These are phyloP conservation scores for Syzygium oleosum DNA, from an alignment of 345 rosid species.

Conservation along the genomic window DNA sequence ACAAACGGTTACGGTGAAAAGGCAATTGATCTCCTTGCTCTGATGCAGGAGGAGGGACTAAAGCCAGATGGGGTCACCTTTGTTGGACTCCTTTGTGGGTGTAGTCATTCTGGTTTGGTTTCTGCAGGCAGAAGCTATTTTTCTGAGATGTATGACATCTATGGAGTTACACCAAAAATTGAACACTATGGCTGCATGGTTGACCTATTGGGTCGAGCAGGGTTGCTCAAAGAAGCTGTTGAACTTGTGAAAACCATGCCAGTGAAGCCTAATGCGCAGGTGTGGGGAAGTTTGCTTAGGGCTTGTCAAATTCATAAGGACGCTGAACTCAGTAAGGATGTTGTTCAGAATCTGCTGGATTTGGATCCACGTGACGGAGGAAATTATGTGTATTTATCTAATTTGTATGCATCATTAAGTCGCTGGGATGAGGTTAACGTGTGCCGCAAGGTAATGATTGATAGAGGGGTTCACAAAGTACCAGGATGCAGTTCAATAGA, in stretches of 20 bases:
- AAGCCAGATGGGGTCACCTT: slow-evolving; percentile 3
- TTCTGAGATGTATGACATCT: not conserved
- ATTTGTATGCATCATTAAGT: slow-evolving; percentile 2
- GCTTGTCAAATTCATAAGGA: slow-evolving; percentile 6
- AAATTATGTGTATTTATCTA: slow-evolving; percentile 1
- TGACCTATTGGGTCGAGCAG: slow-evolving; percentile 2
- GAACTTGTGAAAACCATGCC: slow-evolving; percentile 1
- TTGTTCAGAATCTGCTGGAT: not conserved
- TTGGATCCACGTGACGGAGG: not conserved
- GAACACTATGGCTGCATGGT: slow-evolving; percentile 6
- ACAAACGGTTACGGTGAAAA: slow-evolving; percentile 3
- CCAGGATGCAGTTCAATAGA: slow-evolving; percentile 5
- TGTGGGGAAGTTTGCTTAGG: slow-evolving; percentile 2
- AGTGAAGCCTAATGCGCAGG: not conserved
- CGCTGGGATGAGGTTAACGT: not conserved
- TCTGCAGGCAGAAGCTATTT: slow-evolving; percentile 1
- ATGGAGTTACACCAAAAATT: not conserved
- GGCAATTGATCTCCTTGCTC: not conserved
- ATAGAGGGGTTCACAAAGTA: slow-evolving; percentile 2
- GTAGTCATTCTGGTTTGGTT: slow-evolving; percentile 1
- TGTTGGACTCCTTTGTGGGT: slow-evolving; percentile 3
- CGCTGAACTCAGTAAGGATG: not conserved
- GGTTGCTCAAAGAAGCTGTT: slow-evolving; percentile 1
- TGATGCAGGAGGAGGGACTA: not conserved
- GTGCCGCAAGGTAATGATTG: slow-evolving; percentile 2